A percentile compares a stretch with the other conserved stretches of the same genome.
phyloP scores from a whole-genome alignment of 805 yeast genomes.

The Debaryomyces hansenii region DNA sequence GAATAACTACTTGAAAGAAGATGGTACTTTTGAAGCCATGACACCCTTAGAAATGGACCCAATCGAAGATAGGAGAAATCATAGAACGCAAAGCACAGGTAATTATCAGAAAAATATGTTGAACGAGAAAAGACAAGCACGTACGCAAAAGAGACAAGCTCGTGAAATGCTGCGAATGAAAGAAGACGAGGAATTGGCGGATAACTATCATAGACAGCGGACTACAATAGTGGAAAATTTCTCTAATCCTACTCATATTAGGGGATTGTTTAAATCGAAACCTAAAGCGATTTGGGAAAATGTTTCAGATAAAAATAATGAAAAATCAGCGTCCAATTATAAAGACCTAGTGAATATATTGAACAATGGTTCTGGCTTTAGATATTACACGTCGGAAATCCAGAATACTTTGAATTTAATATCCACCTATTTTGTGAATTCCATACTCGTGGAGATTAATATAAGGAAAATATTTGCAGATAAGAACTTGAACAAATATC shows the following conservation, averaged over 20 bases:
- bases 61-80: not conserved
- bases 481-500: conserved; percentile 1
- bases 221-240: conserved; percentile 9
- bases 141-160: conserved; percentile 5
- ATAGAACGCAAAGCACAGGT: not conserved
- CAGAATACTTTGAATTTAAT: conserved; percentile 22
- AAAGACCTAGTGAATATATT: not conserved
- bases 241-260: conserved; percentile 1
- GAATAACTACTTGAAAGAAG: not conserved
- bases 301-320: conserved; percentile 5
- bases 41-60: not conserved
- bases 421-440: conserved; percentile 21
- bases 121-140: conserved; percentile 5
- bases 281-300: conserved; percentile 8
- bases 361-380: conserved; percentile 2
- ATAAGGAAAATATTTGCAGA: conserved; percentile 17
- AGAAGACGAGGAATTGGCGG: conserved; percentile 10
- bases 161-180: not conserved
- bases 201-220: conserved; percentile 12
- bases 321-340: not conserved
- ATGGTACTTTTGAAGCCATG: not conserved
- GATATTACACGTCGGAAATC: conserved; percentile 18
- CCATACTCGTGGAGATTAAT: conserved; percentile 30
- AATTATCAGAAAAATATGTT: not conserved
- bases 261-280: conserved; percentile 1